These are phyloP conservation scores for Rhypophila decipiens DNA, from an alignment of 495 filamentous ascomycete species.

Conservation along the genomic window DNA sequence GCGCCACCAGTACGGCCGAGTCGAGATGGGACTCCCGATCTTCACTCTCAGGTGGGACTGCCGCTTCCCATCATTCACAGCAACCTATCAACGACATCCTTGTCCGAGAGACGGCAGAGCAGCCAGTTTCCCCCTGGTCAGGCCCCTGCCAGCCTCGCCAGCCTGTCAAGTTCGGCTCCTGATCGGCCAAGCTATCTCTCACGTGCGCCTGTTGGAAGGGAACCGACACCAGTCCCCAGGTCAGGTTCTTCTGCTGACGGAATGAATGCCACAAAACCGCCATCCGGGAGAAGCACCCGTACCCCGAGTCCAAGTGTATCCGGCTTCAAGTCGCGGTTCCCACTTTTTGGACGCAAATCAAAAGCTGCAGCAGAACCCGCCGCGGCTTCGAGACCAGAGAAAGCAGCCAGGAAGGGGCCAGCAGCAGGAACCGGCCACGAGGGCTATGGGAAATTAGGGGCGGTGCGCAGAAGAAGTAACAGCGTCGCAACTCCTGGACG, in stretches of 20 bases:
- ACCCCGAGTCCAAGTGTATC: conserved; percentile 45
- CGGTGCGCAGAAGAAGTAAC: conserved; percentile 52
- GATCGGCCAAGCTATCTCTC: conserved; percentile 17
- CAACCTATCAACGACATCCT: conserved; percentile 55
- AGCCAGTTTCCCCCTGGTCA: conserved; percentile 22
- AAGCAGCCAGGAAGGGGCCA: conserved; percentile 67
- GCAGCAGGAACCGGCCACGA: conserved; percentile 92
- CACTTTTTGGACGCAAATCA: conserved; percentile 67
- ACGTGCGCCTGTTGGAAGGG: conserved; percentile 27
- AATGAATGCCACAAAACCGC: conserved; percentile 21
- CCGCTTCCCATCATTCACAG: conserved; percentile 70
- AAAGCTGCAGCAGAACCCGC: conserved; percentile 55
- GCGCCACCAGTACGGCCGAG: conserved; percentile 62
- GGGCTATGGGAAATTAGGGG: conserved; percentile 75
- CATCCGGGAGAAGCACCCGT: conserved; percentile 25
- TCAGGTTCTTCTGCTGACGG: conserved; percentile 16
- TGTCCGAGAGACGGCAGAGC: conserved; percentile 37
- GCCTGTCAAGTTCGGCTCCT: conserved; percentile 21
- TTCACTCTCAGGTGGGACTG: conserved; percentile 50
- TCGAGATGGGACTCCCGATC: conserved; percentile 68
- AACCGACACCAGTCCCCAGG: conserved; percentile 32
- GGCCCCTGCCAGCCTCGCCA: conserved; percentile 22
- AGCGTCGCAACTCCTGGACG: conserved; percentile 40
- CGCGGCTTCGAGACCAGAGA: conserved; percentile 47
- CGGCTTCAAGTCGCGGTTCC: conserved; percentile 53